These are phyloP conservation scores for Geum urbanum DNA, from an alignment of 306 rosid species.

Conservation along the genomic window DNA sequence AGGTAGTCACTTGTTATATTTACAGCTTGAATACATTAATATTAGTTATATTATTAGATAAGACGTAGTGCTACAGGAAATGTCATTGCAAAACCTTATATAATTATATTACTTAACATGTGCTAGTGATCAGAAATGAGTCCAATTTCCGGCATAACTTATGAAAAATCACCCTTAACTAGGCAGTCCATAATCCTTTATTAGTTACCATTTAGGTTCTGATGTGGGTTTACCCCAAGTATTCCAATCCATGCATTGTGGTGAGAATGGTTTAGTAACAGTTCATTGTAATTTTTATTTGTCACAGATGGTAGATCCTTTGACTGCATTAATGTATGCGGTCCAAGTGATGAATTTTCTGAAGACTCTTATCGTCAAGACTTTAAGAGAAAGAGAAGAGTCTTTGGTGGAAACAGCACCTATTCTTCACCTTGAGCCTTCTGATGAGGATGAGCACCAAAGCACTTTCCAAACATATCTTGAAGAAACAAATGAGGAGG, in stretches of 20 bases:
- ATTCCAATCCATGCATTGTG: conserved; percentile 11
- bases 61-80: not conserved
- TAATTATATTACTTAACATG: not conserved
- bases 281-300: conserved; percentile 17
- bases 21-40: not conserved
- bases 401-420: conserved; percentile 55
- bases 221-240: conserved; percentile 6
- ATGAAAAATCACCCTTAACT: not conserved
- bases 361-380: conserved; percentile 73
- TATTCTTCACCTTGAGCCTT: conserved; percentile 43
- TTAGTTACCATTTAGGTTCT: not conserved
- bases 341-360: conserved; percentile 98
- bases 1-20: not conserved
- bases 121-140: not conserved
- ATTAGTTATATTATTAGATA: too few species aligned
- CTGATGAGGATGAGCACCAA: conserved; percentile 66
- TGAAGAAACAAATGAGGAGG: conserved; percentile 31
- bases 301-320: conserved; percentile 86
- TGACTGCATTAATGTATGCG: conserved; percentile 96
- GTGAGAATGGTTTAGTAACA: conserved; percentile 21
- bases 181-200: not conserved
- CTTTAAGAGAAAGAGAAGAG: conserved; percentile 74
- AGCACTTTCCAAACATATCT: conserved; percentile 41
- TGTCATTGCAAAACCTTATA: not conserved
- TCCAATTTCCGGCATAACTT: not conserved